Base-by-base conservation (phyloP, 768 basidiomycete species). In the Phaeotremella fagi region DNA sequence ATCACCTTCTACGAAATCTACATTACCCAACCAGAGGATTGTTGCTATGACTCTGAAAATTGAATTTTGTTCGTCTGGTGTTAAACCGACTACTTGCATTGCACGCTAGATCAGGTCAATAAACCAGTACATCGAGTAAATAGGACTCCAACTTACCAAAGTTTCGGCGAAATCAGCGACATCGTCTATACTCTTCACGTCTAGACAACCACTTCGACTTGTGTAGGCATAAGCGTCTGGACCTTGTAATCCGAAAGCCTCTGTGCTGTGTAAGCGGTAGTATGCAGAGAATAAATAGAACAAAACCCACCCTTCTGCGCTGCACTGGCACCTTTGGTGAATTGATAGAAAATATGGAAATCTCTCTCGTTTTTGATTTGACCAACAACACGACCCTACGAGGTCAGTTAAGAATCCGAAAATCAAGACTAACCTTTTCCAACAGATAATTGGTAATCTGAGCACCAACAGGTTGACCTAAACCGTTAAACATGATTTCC, bases 331-430 rank as follows among this genome's bases (percentile, higher is more conserved):
- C 85, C 90, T 72, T 97, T 99, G 24, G 95, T 97, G 75, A 98
- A 95, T 71, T 99, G 95, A 75, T 98, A 99, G 79, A 99, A 98
- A 56, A 99, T 92, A 69, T 99, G 95, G 75, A 98, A 98, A 74
- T 95, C 88, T 56, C 95, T 84, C 75, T 99, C 95, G 61, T 88
- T 86, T 72, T 89, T 86, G 50, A 98, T 88, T 70, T 99, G 95
- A 28, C 92, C 91, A 11, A 97, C 92, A 12, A 98, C 90, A 55
- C 78, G 77, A 42, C 70, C 70, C 75, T 76, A n/a, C n/a, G n/a
- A n/a, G 54, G 0, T 22, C 33, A 4, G 45, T 31, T 14, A 48
- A 46, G 0, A 20, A 11, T 33, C 14, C 18, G n/a, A 31, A n/a
- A 23, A 6, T 7, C 1, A 1, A 3, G 51, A 48, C 91, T 83